Evolutionary conservation across 441 rosid species (phyloP), one percentile per base, ranked within the genome.

Genomic region (Aquilaria agallochum): DNA sequence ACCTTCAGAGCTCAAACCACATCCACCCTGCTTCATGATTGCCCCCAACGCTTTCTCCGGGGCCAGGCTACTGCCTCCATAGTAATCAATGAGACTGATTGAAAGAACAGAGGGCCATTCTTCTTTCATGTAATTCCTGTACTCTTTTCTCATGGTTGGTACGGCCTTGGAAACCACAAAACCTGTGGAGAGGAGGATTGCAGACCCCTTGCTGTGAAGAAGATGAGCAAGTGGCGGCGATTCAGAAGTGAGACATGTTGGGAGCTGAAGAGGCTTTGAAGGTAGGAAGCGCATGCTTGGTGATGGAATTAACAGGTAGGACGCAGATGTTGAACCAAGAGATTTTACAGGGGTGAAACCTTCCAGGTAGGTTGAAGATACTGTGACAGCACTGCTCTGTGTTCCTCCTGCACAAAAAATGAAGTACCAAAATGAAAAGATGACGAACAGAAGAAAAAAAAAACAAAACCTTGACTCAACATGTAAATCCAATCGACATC

Each of bases 151-250:
- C 94, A 87, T 79, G 32, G 95, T 83, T 56, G 97, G 96, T 61
- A 92, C 94, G 56, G 98, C 90, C 82, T 86, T 95, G 34, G 99
- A 90, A 73, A 85, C 93, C 58, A 92, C 94, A 70, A 95, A 95
- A 52, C 91, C 99, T 0, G 95, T 92, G 49, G 96, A 89, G 50
- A 95, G 85, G 40, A 97, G 92, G 64, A 90, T 83, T 42, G 96
- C 95, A 58, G 76, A 78, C 31, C 99, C 99, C 85, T 90, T 90
- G 74, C 99, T 95, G 58, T 95, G 99, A 63, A 95, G 96, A 74
- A 95, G 98, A 78, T 95, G 99, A 58, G 98, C 99, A 55, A 95
- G 92, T 7, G 99, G 99, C 44, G 99, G 99, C 63, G 99, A 95
- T 59, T 95, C 99, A 2, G 98, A 97, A 40, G 97, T 95, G 62